Conservation (phyloP, 1,284 basidiomycete genomes). For the Chalciporus sp. region DNA sequence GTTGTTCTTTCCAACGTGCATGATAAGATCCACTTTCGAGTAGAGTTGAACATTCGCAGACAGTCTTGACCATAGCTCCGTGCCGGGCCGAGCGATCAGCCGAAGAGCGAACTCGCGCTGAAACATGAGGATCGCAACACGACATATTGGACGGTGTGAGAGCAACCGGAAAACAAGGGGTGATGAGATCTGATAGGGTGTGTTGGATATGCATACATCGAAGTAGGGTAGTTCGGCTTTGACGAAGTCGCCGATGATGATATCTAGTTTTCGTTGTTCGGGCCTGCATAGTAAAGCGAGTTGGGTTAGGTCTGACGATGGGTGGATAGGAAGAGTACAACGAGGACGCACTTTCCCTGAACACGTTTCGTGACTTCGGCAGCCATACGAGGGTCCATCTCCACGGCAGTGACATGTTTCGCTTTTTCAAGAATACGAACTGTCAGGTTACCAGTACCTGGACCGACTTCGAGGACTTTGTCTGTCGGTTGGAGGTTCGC, state of each 20-base stretch:
- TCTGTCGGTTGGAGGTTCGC: slow-evolving; percentile 94
- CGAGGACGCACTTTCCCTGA: slow-evolving; percentile 80
- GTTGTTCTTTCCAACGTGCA: slow-evolving; percentile 96
- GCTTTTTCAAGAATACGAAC: slow-evolving; percentile 93
- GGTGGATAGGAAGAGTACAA: not conserved
- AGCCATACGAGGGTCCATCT: slow-evolving; percentile 99
- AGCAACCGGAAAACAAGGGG: slow-evolving; percentile 96
- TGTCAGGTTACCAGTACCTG: slow-evolving; percentile 97
- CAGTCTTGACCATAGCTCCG: slow-evolving; percentile 91
- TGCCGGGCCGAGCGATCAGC: slow-evolving; percentile 85
- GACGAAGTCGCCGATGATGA: slow-evolving; percentile 96
- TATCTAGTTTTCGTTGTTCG: slow-evolving; percentile 92
- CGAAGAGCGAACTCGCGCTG: slow-evolving; percentile 97
- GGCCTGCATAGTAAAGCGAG: slow-evolving; percentile 55
- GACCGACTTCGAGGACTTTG: slow-evolving; percentile 96
- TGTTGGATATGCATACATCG: slow-evolving; percentile 99
- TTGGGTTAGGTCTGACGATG: slow-evolving; percentile 1
- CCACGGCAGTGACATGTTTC: slow-evolving; percentile 90
- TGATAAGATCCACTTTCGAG: slow-evolving; percentile 93
- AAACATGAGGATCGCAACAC: slow-evolving; percentile 98
- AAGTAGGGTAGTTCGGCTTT: slow-evolving; percentile 97
- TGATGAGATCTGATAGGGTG: slow-evolving; percentile 99
- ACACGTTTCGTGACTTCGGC: slow-evolving; percentile 97
- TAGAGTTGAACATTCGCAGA: slow-evolving; percentile 97
- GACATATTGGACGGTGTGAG: slow-evolving; percentile 93